A percentile compares a stretch with the other conserved stretches of the same genome.
phyloP scores from a whole-genome alignment of 495 filamentous ascomycete genomes.

The Lophium mytilinum region DNA sequence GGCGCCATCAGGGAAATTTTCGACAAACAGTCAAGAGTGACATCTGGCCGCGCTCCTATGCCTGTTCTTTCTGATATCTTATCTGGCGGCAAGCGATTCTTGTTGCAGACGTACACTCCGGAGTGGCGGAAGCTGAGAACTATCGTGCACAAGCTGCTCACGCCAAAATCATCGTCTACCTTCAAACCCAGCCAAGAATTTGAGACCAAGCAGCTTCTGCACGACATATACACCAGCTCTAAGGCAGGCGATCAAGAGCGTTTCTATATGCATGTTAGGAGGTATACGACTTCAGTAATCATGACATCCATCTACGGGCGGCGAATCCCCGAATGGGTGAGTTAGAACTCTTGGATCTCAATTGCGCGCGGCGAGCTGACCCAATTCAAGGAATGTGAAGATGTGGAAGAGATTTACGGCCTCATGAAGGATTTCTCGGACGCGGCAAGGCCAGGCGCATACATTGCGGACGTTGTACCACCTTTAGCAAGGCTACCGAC shows the following conservation, averaged over 20 bases:
- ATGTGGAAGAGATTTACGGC: background rate
- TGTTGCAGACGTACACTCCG: conserved; percentile 40
- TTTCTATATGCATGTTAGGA: conserved; percentile 26
- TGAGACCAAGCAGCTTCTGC: conserved; percentile 42
- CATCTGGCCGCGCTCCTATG: conserved; percentile 1
- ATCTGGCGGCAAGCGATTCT: conserved; percentile 30
- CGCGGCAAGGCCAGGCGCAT: conserved; percentile 12
- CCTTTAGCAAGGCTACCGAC: conserved; percentile 18
- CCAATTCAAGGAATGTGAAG: conserved; percentile 12
- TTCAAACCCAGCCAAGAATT: conserved; percentile 41
- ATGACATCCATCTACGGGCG: conserved; percentile 1
- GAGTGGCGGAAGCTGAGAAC: conserved; percentile 37
- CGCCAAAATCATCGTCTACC: conserved; percentile 14
- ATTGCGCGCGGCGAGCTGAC: background rate
- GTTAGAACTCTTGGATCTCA: background rate
- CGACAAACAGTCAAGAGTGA: conserved; percentile 28
- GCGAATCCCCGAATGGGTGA: background rate
- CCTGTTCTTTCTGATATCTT: background rate
- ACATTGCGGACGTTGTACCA: conserved; percentile 25
- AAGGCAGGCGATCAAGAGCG: conserved; percentile 6
- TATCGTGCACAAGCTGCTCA: conserved; percentile 32
- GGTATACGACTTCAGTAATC: background rate
- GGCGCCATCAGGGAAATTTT: conserved; percentile 37
- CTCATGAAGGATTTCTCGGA: too few species aligned
- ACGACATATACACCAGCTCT: conserved; percentile 38